phyloP scores from a whole-genome alignment of 2,329 filamentous ascomycete species.

The Arthrinium phaeospermum region DNA sequence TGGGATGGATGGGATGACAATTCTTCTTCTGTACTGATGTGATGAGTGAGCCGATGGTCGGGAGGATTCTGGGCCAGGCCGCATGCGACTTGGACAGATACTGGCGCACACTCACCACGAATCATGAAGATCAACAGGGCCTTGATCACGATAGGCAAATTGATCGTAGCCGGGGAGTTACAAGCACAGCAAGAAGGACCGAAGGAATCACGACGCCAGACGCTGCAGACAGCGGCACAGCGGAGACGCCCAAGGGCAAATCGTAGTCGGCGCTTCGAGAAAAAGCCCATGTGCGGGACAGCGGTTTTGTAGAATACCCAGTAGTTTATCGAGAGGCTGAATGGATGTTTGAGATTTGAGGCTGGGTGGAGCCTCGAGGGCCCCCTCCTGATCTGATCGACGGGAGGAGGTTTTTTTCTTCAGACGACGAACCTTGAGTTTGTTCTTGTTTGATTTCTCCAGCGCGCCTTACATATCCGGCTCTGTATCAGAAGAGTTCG shows the following conservation, averaged over 20 bases:
- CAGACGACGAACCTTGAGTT: slow-evolving; percentile 15
- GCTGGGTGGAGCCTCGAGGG: neutral
- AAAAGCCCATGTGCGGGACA: neutral
- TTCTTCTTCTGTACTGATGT: neutral
- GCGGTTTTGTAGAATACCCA: neutral
- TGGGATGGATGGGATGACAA: neutral
- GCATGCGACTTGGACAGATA: neutral
- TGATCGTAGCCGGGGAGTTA: neutral
- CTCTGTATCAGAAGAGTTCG: slow-evolving; percentile 12
- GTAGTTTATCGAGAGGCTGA: slow-evolving; percentile 11
- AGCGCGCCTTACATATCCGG: neutral
- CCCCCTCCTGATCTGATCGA: slow-evolving; percentile 11
- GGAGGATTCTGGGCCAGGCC: neutral
- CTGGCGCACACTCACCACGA: neutral
- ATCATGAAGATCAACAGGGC: neutral
- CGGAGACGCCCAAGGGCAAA: neutral
- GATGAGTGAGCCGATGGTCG: neutral
- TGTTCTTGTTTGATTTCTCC: slow-evolving; percentile 6
- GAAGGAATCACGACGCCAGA: neutral
- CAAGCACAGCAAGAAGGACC: slow-evolving; percentile 5
- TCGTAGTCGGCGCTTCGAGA: neutral
- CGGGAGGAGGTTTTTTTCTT: slow-evolving; percentile 8
- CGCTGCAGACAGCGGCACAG: neutral
- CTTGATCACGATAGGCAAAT: neutral
- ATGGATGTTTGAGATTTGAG: slow-evolving; percentile 14